Base-by-base conservation (phyloP, 2,329 filamentous ascomycete genomes). In the Colletotrichum siamense region DNA sequence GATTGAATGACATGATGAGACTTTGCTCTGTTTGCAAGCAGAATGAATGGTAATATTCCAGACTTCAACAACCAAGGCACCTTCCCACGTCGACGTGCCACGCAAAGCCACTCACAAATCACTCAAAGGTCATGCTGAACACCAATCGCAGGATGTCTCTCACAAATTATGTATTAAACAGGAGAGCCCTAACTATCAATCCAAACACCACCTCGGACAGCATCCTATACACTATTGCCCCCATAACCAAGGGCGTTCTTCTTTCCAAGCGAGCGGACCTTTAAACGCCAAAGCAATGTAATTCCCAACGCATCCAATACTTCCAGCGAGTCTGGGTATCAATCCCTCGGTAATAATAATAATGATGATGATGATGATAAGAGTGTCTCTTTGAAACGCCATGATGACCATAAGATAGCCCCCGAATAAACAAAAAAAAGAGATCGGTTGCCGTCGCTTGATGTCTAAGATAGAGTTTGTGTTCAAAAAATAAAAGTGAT, bases 271-370 rank as follows among this genome's bases (percentile, higher is more conserved):
- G 22, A 72, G 22, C 44, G 32, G 28, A 8, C 73, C n/a, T 39
- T 52, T 36, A 13, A 76, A 76, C 73, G 64, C 73, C 73, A 59
- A 65, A 71, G 44, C 49, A 55, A 30, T 36, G n/a, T 28, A 22
- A 34, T 26, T 52, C 44, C 65, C 49, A 34, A 69, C 62, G 22
- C 64, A 59, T 65, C 34, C 59, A 65, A 65, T 44, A 71, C 24
- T 64, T 71, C 49, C 49, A 71, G 71, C 74, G 70, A 76, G 64
- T 65, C 59, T 76, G 74, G 74, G 74, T 76, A 76, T 76, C 74
- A 76, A 74, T 76, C 70, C 74, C 70, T 34, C 65, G 26, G 57
- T 52, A 22, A 52, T 49, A 13, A 22, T 49, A n/a, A 49, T 8
- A 10, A 49, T 52, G 4, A 52, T 52, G 44, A 30, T 22, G n/a